Evolutionary conservation across 768 basidiomycete genomes (phyloP).

Genomic region (Boletus bicolor): DNA sequence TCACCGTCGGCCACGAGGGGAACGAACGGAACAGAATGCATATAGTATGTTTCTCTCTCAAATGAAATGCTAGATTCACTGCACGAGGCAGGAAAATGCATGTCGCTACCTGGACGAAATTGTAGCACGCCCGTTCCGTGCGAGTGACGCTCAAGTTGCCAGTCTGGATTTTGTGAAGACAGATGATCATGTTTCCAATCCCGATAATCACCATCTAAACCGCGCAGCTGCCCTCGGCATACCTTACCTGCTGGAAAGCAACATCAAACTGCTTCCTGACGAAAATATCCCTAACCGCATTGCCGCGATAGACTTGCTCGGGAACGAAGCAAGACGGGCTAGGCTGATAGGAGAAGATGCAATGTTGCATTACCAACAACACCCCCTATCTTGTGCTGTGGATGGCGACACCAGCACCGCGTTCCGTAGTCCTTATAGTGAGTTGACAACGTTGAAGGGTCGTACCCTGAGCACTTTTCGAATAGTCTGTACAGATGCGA

Average conservation of each 20-base stretch:
- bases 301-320: conserved; percentile 40
- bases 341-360: conserved; percentile 33
- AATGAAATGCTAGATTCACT: not conserved
- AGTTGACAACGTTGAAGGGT: conserved; percentile 17
- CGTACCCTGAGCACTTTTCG: conserved; percentile 15
- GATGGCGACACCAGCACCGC: conserved; percentile 48
- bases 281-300: conserved; percentile 19
- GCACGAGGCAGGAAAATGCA: conserved; percentile 41
- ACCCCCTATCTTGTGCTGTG: conserved; percentile 53
- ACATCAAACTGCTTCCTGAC: conserved; percentile 44
- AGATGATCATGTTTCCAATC: not conserved
- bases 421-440: conserved; percentile 50
- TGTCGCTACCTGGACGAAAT: conserved; percentile 41
- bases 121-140: not conserved
- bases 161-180: conserved; percentile 10
- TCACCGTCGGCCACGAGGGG: conserved; percentile 59
- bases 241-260: conserved; percentile 52
- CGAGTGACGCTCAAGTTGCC: not conserved
- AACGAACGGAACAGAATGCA: conserved; percentile 54
- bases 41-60: conserved; percentile 44
- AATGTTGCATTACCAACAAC: conserved; percentile 38
- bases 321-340: conserved; percentile 38
- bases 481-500: conserved; percentile 16
- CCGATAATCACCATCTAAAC: conserved; percentile 7
- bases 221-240: conserved; percentile 42